Evolutionary conservation across 805 yeast genomes (phyloP), one percentile per base, ranked within the genome.

Genomic region (Spathaspora girioi): DNA sequence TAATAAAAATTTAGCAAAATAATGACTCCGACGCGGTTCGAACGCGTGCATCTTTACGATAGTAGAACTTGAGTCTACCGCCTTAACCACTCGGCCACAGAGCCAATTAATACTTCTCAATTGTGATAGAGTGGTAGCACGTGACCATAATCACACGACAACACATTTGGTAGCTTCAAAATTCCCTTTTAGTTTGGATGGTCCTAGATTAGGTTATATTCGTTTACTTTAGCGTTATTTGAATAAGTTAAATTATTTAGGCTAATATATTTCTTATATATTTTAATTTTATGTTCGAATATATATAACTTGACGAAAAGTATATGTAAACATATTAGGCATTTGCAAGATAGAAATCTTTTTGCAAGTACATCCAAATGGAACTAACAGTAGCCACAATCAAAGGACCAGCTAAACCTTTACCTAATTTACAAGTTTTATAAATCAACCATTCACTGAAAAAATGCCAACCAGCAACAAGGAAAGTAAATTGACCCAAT

Each of bases 371-470:
- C 96, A 92, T 89, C 97, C 98, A 92, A 14, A 75, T 62, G 54
- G 87, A 76, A 31, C 84, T 72, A 10, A 89, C 77, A 3, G 94
- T 80, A 45, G 93, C 96, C 20, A 75, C 78, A 46, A 93, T 66
- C 60, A 91, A 77, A 10, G 99, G 99, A 3, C 98, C 98, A 47
- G 82, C 73, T 52, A 94, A 80, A 2, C 98, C 98, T 58, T 86
- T 87, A 51, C 94, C 97, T 27, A 90, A 78, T 67, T 81, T 85
- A 60, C 94, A 88, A 26, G 96, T 91, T 54, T 80, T 80, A 73
- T 75, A 94, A 35, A 84, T 68, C 45, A 89, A 68, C 90, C 96
- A 89, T 68, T 94, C 99, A 38, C 83, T 66, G 46, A 82, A 79
- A 60, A 94, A 94, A 72, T 94, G 99, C 58, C 79, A 73, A 45